Evolutionary conservation across 805 yeast species (phyloP), one percentile per base, ranked within the genome.

Genomic region (Teunomyces kruisii): DNA sequence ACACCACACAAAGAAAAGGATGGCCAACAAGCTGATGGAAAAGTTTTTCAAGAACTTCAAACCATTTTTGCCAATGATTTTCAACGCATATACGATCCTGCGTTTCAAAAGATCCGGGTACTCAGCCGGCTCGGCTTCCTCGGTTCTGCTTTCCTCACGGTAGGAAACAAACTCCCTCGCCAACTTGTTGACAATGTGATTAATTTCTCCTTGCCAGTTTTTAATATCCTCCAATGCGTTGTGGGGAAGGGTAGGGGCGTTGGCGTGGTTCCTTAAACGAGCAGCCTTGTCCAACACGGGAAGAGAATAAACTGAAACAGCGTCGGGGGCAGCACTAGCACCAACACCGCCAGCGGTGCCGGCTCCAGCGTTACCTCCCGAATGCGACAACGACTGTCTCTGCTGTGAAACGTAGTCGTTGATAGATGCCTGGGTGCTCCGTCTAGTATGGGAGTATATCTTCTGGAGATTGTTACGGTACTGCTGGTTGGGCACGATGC

Each of bases 201-300:
- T 79, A 39, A 79, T 74, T 44, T 78, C 83, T 27, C 68, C 70
- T 55, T 78, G 83, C 84, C 84, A 79, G 39, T 64, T 68, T 33
- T 70, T 64, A 48, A 78, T 73, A 32, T 77, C 82, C 33, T 68
- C 73, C 42, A 54, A 38, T 12, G 56, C 45, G 9, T 51, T 44
- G 15, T 24, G 30, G 16, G 35, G 24, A 13, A 17, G 14, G 16
- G 13, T 26, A 7, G 43, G 46, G 3, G 42, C 24, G 7, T 14
- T 32, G 16, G 31, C 15, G 30, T 8, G 14, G 19, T 43, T 39
- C 6, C 39, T 32, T 9, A 29, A 16, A 17, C 40, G 31, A n/a
- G 39, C 40, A 4, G 36, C 38, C 28, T 35, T 28, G 14, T 39
- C 45, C 44, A 32, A 24, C 7, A 37, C 36, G 8, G 54, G 54